A percentile compares a stretch with the other conserved stretches of the same genome.
Conservation (phyloP, 345 rosid genomes). For the Carallia pectinifolia region DNA sequence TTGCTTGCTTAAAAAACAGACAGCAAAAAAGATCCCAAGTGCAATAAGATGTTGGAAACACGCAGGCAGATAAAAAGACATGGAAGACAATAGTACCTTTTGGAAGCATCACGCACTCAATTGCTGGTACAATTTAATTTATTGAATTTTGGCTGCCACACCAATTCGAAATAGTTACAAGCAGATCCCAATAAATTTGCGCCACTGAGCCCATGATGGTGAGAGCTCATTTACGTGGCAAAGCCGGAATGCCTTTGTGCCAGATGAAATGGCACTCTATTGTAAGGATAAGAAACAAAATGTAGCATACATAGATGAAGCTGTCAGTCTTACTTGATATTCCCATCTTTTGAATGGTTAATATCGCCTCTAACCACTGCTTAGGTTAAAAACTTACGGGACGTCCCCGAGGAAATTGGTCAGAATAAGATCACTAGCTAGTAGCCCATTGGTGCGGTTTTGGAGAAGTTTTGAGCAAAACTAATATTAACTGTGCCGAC, state of each 20-base stretch:
- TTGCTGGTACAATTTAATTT: not conserved
- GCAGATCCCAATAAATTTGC: no score
- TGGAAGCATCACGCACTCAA: not conserved
- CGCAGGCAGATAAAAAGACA: not conserved
- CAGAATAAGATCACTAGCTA: no score
- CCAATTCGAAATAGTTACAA: not conserved
- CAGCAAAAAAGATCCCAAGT: not conserved
- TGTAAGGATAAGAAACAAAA: not conserved
- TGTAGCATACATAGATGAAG: not conserved
- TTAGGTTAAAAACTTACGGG: no score
- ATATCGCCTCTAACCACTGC: no score
- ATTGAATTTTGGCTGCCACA: not conserved
- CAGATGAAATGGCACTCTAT: not conserved
- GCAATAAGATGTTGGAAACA: not conserved
- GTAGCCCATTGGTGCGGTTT: no score
- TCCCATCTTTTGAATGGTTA: no score
- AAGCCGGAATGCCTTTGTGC: not conserved
- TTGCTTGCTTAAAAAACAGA: constrained; percentile 11
- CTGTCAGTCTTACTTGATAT: not conserved
- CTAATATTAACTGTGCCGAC: no score
- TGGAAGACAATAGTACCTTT: not conserved
- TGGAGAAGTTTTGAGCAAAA: no score
- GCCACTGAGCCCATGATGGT: not conserved
- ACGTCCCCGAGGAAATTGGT: no score
- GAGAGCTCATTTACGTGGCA: not conserved